Conservation (phyloP, 108 stramenopile species). For the Nannochloropsis oceanica region DNA sequence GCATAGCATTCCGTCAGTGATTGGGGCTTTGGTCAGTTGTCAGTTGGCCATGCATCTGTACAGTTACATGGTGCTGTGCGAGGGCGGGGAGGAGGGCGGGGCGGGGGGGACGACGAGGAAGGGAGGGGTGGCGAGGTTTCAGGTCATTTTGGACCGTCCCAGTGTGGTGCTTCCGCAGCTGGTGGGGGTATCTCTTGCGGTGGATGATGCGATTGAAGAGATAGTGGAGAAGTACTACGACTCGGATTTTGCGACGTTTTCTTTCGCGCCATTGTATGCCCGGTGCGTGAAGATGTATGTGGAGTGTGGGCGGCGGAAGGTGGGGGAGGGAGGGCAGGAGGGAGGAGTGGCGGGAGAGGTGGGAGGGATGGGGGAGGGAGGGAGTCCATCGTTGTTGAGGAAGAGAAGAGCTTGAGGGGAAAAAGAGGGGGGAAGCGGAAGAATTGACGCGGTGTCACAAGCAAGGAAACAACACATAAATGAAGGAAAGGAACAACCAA, state of each 20-base stretch:
- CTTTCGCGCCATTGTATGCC: not conserved
- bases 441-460: not conserved
- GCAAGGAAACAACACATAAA: not conserved
- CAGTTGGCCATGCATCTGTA: not conserved
- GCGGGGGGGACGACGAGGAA: not conserved
- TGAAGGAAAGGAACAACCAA: no score
- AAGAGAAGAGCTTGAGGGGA: not conserved
- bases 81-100: not conserved
- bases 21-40: not conserved
- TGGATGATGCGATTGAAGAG: not conserved
- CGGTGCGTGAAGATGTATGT: not conserved
- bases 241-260: not conserved
- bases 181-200: not conserved
- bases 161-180: not conserved
- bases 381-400: not conserved
- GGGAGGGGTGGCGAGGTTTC: not conserved
- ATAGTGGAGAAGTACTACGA: not conserved
- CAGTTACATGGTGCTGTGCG: not conserved
- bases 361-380: not conserved
- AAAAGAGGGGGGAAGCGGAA: not conserved
- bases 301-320: not conserved
- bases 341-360: not conserved
- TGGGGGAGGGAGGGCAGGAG: not conserved
- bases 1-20: not conserved
- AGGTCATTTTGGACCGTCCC: not conserved